Base-by-base conservation (phyloP, 2,329 filamentous ascomycete species). In the Neurospora sp. region DNA sequence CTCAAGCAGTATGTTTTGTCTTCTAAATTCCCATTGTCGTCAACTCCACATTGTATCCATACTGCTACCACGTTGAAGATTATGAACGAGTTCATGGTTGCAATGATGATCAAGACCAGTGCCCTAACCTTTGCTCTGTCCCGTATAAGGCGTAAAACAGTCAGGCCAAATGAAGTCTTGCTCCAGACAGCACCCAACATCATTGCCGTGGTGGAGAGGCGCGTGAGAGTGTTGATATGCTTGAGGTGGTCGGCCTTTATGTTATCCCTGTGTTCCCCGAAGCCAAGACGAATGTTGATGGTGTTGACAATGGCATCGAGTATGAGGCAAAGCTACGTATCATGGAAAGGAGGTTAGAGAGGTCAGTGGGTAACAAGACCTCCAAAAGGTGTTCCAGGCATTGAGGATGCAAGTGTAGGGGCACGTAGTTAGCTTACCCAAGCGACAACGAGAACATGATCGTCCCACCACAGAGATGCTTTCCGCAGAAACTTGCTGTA, bases 131-230 rank as follows among this genome's bases (percentile, higher is more conserved):
- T 75, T 46, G 75, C 71, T 66, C 71, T 70, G 33, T 75, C 73
- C 15, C 76, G 69, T 5, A 73, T 76, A 66, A 80, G 74, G 36
- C 77, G 75, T 7, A 78, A 70, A 0, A 79, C 73, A 6, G 78
- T 79, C 7, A 80, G 71, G 6, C 77, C 78, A 46, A 81, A 79
- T 1, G 79, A 79, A 0, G 79, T 80, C 71, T 81, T 81, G 71
- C 77, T 78, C 77, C 76, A 80, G 11, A 78, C 75, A 46, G 78
- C 73, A 11, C 75, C 75, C 33, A 78, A 62, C 66, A 79, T 74
- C 66, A 77, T 74, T 10, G 75, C 36, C 23, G 74, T 72, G 66
- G 66, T 66, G 0, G 66, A 58, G 19, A 70, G 15, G 58, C 39
- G 38, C 17, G 42, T 28, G 9, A 73, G 58, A 7, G 71, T 52